phyloP scores from a whole-genome alignment of 2,329 filamentous ascomycete genomes.

The Capronia epimyces region DNA sequence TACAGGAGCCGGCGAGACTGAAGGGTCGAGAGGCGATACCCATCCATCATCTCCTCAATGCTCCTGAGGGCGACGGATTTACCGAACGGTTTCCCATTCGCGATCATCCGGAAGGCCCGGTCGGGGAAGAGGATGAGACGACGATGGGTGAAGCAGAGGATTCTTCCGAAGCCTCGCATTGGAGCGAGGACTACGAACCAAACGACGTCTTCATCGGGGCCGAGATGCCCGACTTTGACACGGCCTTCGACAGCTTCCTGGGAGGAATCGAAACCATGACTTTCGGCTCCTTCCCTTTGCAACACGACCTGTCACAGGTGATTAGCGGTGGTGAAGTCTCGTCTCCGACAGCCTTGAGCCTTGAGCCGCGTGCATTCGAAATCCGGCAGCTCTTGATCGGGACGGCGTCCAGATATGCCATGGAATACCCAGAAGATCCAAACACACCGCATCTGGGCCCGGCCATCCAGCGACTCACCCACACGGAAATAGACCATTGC shows the following conservation, averaged over 20 bases:
- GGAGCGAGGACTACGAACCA: conserved; percentile 22
- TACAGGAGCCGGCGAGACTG: conserved; percentile 9
- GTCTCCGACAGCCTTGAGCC: conserved; percentile 11
- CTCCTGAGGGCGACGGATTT: conserved; percentile 18
- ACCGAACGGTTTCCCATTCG: conserved; percentile 21
- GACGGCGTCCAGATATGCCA: conserved; percentile 10
- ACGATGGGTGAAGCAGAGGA: conserved; percentile 13
- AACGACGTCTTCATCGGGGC: conserved; percentile 19
- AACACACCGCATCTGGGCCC: conserved; percentile 7
- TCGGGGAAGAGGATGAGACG: conserved; percentile 14
- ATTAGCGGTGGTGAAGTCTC: conserved; percentile 6
- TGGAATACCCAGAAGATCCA: conserved; percentile 11
- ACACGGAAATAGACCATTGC: conserved; percentile 31
- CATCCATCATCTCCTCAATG: conserved; percentile 23
- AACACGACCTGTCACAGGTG: conserved; percentile 10
- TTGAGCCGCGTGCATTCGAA: conserved; percentile 20
- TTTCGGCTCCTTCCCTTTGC: conserved; percentile 14
- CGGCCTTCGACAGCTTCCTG: conserved; percentile 22
- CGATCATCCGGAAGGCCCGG: neutral
- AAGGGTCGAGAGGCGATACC: conserved; percentile 24
- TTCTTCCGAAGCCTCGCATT: conserved; percentile 21
- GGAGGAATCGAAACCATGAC: conserved; percentile 18
- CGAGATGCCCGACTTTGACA: conserved; percentile 5
- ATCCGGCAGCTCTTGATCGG: conserved; percentile 16
- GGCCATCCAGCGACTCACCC: conserved; percentile 29